Percentiles rank a stretch among this genome's conserved stretches.
phyloP scores from a whole-genome alignment of 345 rosid genomes.

The Pistacia integerrima region DNA sequence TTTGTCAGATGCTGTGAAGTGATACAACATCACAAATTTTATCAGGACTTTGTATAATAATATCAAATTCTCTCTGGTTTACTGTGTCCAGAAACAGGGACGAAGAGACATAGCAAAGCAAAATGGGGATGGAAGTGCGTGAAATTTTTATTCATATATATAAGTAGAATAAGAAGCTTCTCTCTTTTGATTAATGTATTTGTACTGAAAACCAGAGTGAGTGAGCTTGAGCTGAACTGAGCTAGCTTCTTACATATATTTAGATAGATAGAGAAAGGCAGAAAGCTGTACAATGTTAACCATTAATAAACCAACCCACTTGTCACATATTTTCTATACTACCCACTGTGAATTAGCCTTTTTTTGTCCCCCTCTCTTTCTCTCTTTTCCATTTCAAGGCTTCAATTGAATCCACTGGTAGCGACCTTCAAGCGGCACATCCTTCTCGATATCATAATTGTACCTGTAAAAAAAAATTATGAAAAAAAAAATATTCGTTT shows the following conservation, averaged over 20 bases:
- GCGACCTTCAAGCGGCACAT: conserved; percentile 52
- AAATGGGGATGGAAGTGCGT: too few species aligned
- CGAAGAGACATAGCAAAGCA: too few species aligned
- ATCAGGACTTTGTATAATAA: too few species aligned
- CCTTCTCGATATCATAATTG: conserved; percentile 52
- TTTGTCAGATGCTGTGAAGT: too few species aligned
- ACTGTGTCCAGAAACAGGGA: neutral
- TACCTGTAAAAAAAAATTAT: conserved; percentile 30
- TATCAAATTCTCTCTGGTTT: too few species aligned
- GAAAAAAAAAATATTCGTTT: conserved; percentile 29
- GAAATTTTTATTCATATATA: neutral
- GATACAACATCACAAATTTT: too few species aligned
- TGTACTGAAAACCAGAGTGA: neutral
- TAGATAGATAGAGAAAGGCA: neutral
- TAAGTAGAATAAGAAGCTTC: conserved; percentile 14
- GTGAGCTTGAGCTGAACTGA: too few species aligned
- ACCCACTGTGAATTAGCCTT: conserved; percentile 23
- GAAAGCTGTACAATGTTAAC: conserved; percentile 17
- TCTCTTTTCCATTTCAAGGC: conserved; percentile 18
- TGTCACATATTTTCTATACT: conserved; percentile 14
- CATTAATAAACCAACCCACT: neutral
- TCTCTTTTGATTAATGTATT: neutral
- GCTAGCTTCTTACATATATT: neutral
- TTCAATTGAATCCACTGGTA: conserved; percentile 56
- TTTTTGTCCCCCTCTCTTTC: neutral